Evolutionary conservation across 2,329 filamentous ascomycete genomes (phyloP).

Genomic region (Fusarium ambrosium): DNA sequence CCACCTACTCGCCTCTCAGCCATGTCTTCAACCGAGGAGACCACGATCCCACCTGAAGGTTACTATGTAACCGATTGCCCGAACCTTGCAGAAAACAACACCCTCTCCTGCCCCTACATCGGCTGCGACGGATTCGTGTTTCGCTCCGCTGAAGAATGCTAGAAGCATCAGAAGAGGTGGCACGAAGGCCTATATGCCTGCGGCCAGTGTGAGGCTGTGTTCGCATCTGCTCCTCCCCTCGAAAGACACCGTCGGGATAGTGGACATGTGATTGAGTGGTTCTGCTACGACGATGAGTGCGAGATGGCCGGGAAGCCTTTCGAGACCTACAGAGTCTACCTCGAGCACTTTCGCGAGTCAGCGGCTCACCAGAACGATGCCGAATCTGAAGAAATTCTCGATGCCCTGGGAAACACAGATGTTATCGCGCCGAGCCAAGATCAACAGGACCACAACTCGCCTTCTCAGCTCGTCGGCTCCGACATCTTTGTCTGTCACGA

Average conservation of each 20-base stretch:
- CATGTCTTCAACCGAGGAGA: not conserved
- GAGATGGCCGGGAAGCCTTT: conserved; percentile 7
- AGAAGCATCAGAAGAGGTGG: conserved; percentile 44
- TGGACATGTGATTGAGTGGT: conserved; percentile 25
- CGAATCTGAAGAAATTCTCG: not conserved
- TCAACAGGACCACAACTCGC: not conserved
- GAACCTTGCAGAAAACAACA: conserved; percentile 21
- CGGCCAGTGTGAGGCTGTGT: conserved; percentile 34
- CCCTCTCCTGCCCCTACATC: conserved; percentile 41
- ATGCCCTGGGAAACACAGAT: not conserved
- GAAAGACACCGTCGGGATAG: conserved; percentile 33
- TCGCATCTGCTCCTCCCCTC: conserved; percentile 42
- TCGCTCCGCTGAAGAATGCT: conserved; percentile 33
- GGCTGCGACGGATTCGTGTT: conserved; percentile 46
- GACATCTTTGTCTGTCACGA: conserved; percentile 23
- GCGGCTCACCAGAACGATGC: not conserved
- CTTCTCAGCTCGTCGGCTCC: not conserved
- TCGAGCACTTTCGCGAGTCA: conserved; percentile 16
- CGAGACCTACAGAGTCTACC: conserved; percentile 8
- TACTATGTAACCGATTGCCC: conserved; percentile 31
- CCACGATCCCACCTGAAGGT: conserved; percentile 8
- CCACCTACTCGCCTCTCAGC: too few species aligned
- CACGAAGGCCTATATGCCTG: conserved; percentile 42
- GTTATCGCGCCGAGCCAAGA: conserved; percentile 1
- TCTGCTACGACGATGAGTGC: conserved; percentile 17